phyloP scores from a whole-genome alignment of 2,329 filamentous ascomycete genomes.

The Phialemoniopsis sp. region DNA sequence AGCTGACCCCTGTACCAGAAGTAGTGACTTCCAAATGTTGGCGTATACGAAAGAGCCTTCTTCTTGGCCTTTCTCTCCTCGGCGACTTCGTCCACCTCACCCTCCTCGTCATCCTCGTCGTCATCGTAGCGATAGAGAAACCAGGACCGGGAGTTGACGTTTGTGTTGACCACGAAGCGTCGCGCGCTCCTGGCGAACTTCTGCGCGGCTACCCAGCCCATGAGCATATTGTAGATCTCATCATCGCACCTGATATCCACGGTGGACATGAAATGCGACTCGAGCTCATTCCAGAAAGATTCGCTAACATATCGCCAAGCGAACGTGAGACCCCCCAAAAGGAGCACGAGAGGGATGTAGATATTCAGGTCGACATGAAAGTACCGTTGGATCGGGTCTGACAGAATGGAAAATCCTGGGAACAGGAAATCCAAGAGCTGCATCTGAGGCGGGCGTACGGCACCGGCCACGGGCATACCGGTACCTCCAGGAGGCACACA shows the following conservation, averaged over 20 bases:
- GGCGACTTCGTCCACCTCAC: conserved; percentile 19
- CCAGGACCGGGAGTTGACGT: conserved; percentile 49
- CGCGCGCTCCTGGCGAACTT: conserved; percentile 55
- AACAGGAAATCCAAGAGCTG: conserved; percentile 59
- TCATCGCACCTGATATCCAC: conserved; percentile 66
- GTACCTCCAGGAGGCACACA: neutral
- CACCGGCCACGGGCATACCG: neutral
- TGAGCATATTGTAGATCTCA: conserved; percentile 69
- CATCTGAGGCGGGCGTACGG: conserved; percentile 27
- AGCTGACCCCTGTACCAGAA: conserved; percentile 62
- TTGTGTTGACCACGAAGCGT: conserved; percentile 62
- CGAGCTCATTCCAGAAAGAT: conserved; percentile 42
- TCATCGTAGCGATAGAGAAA: conserved; percentile 39
- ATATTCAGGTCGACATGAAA: conserved; percentile 57
- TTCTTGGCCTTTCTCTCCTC: conserved; percentile 26
- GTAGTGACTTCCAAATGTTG: conserved; percentile 61
- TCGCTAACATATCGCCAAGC: conserved; percentile 48
- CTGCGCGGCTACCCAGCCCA: conserved; percentile 65
- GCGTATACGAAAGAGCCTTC: conserved; percentile 58
- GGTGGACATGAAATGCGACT: conserved; percentile 57
- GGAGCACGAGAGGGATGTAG: conserved; percentile 56
- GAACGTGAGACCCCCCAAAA: conserved; percentile 42
- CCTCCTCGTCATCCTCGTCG: conserved; percentile 41
- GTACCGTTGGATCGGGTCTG: conserved; percentile 48
- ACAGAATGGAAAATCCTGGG: conserved; percentile 59